Evolutionary conservation across 148 eudicot genomes (phyloP).

Genomic region (Selenicereus undatus): DNA sequence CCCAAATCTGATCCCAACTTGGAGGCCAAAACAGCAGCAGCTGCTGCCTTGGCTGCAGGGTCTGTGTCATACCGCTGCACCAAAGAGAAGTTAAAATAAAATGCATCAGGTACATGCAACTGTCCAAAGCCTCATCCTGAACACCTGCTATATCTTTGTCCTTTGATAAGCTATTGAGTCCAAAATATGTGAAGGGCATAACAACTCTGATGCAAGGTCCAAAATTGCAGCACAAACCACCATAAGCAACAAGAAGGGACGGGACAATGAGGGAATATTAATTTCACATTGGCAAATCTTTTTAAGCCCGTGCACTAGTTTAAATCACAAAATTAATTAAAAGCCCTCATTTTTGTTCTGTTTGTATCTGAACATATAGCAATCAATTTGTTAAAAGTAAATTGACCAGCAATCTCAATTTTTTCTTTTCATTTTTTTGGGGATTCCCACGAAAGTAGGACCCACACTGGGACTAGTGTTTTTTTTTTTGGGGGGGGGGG

Average conservation of each 20-base stretch:
- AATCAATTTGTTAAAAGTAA: neutral
- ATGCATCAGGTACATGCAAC: neutral
- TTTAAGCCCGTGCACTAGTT: neutral
- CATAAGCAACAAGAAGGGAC: neutral
- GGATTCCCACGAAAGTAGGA: too few species aligned
- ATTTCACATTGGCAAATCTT: neutral
- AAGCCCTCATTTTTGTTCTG: neutral
- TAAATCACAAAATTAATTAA: neutral
- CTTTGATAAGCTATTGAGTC: neutral
- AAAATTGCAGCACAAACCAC: neutral
- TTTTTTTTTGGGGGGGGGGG: too few species aligned
- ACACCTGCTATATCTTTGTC: neutral
- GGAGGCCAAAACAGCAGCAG: conserved; percentile 86
- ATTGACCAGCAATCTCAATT: neutral
- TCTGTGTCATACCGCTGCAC: conserved; percentile 91
- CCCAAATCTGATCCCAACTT: conserved; percentile 90
- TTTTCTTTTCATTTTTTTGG: too few species aligned
- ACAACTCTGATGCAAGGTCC: neutral
- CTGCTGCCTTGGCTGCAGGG: conserved; percentile 98
- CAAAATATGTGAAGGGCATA: neutral
- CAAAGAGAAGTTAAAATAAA: conserved; percentile 10
- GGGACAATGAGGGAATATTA: neutral
- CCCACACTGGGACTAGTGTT: too few species aligned
- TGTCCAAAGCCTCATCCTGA: neutral
- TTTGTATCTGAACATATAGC: neutral